Base-by-base conservation (phyloP, 805 yeast genomes). In the Metschnikowia baotianmanensis region DNA sequence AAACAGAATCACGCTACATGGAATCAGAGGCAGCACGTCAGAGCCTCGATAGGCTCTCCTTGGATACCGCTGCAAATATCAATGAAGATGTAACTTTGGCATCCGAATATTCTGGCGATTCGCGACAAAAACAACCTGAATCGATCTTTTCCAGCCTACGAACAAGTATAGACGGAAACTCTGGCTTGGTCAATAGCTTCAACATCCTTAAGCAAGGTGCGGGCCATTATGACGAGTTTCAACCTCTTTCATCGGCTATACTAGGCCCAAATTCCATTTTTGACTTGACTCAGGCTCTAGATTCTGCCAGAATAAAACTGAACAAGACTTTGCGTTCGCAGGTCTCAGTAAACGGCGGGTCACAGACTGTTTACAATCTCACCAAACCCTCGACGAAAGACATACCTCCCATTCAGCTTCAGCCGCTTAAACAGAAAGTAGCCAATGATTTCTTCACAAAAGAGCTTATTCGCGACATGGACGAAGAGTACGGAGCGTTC, bases 331-430 rank as follows among this genome's bases (percentile, higher is more conserved):
- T 61, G 30, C 59, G 61, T 43, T 44, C 55, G 20, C 56, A 65
- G 41, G 68, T 70, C 4, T 56, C 67, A 9, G 51, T 70, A 26
- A 67, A 68, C 50, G 74, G 73, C 6, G 71, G 78, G 0, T 58
- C 67, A 6, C 72, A 72, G 8, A 59, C 76, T 2, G 57, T 69
- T 9, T 48, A 55, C 23, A 74, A 73, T 48, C 56, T 83, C 19
- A 67, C 68, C 29, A 74, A 78, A 6, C 98, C 99, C 0, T 83
- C 96, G 0, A 69, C 76, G 1, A 72, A 74, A 36, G 98, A 93
- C 55, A 91, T 91, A 9, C 96, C 97, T 0, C 88, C 83, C 18
- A 82, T 88, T 9, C 79, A 75, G 34, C 66, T 91, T 28, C 44
- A 53, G 51, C 59, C 65, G 26, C 54, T 69, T 20, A 47, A 54